A percentile compares a stretch with the other conserved stretches of the same genome.
Evolutionary conservation across 2,329 filamentous ascomycete species (phyloP).

Genomic region (Trichoderma afroharzianum): DNA sequence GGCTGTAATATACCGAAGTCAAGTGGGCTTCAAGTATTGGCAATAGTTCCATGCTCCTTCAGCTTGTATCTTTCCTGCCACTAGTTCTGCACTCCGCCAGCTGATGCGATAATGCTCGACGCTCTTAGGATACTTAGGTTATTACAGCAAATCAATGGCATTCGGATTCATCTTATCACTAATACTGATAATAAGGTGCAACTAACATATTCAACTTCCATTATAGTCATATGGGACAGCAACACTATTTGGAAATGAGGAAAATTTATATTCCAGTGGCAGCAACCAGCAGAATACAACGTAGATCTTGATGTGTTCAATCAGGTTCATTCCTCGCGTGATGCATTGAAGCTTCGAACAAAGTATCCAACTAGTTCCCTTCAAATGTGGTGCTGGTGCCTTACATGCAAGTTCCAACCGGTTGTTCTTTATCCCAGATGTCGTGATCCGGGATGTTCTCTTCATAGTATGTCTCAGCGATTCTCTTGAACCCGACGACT

Average conservation of each 20-base stretch:
- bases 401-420: background rate
- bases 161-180: background rate
- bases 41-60: background rate
- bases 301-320: background rate
- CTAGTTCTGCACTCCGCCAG: background rate
- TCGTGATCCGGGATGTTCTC: background rate
- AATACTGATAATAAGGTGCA: background rate
- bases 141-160: background rate
- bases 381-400: background rate
- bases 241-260: background rate
- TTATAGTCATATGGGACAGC: background rate
- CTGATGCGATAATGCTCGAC: background rate
- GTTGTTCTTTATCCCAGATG: background rate
- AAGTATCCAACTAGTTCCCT: background rate
- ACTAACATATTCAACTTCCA: no score
- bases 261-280: background rate
- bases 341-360: background rate
- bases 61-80: background rate
- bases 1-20: background rate
- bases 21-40: background rate
- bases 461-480: background rate
- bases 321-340: background rate
- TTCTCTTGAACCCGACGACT: background rate
- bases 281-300: background rate
- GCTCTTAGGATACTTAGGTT: background rate